These are phyloP conservation scores for Kregervanrija fluxuum DNA, from an alignment of 805 yeast genomes.

Conservation along the genomic window DNA sequence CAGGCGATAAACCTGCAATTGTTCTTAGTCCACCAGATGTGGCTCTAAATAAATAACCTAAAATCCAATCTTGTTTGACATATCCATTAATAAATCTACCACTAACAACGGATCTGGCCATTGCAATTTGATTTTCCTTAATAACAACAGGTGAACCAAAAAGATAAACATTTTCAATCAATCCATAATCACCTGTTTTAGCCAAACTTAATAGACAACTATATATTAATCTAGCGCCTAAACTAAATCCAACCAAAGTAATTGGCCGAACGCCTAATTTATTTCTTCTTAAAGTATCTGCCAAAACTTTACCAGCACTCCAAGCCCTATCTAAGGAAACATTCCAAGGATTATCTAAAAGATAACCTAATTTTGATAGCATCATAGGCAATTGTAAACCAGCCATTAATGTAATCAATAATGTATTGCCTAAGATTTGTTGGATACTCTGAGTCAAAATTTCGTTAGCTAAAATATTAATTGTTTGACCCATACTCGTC, in stretches of 20 bases:
- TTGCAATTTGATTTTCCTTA: constrained; percentile 65
- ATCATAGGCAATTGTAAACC: constrained; percentile 91
- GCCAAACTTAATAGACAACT: constrained; percentile 86
- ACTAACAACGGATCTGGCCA: constrained; percentile 80
- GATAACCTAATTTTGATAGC: constrained; percentile 77
- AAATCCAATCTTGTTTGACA: constrained; percentile 90
- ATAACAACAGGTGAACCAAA: constrained; percentile 87
- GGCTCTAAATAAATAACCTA: constrained; percentile 91
- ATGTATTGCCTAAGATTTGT: constrained; percentile 88
- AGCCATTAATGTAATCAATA: constrained; percentile 83
- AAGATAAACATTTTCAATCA: constrained; percentile 79
- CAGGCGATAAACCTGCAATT: constrained; percentile 85
- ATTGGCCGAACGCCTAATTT: constrained; percentile 90
- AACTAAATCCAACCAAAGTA: constrained; percentile 85
- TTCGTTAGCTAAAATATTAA: constrained; percentile 87
- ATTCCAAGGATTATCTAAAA: constrained; percentile 96
- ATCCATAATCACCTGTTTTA: constrained; percentile 76
- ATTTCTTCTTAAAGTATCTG: constrained; percentile 81
- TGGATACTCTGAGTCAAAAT: constrained; percentile 89
- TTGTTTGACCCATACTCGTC: constrained; percentile 93
- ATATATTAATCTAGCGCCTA: constrained; percentile 87
- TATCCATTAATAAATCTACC: constrained; percentile 88
- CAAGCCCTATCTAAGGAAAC: constrained; percentile 96
- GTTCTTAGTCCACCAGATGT: constrained; percentile 89
- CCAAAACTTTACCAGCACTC: constrained; percentile 87